phyloP scores from a whole-genome alignment of 108 stramenopile genomes.

The Mediolabrus comicus region DNA sequence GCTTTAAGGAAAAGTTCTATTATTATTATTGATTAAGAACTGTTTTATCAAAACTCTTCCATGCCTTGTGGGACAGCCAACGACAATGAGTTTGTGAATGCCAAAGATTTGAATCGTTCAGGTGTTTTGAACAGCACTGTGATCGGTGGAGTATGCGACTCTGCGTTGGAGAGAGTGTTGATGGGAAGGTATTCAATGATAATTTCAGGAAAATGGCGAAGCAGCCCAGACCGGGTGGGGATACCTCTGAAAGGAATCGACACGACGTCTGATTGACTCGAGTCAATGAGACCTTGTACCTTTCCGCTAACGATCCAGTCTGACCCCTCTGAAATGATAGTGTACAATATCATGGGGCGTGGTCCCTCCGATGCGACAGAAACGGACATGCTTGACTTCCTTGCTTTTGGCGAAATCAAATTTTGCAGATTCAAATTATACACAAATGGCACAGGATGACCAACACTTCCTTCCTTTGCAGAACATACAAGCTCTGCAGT shows the following conservation, averaged over 20 bases:
- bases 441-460: constrained; percentile 61
- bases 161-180: neutral
- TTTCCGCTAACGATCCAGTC: constrained; percentile 71
- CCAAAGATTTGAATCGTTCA: constrained; percentile 39
- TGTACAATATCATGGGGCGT: constrained; percentile 40
- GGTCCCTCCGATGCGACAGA: constrained; percentile 14
- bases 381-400: neutral
- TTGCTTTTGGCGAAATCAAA: constrained; percentile 36
- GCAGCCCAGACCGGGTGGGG: constrained; percentile 55
- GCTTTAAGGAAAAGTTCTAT: neutral
- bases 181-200: constrained; percentile 38
- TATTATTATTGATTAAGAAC: neutral
- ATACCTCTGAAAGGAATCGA: constrained; percentile 62
- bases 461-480: constrained; percentile 53
- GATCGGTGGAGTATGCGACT: constrained; percentile 24
- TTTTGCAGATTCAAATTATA: constrained; percentile 41
- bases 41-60: constrained; percentile 30
- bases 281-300: constrained; percentile 59
- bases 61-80: constrained; percentile 32
- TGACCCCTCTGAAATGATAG: constrained; percentile 48
- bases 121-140: constrained; percentile 38
- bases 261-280: constrained; percentile 18
- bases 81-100: constrained; percentile 39
- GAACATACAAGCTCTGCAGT: constrained; percentile 46
- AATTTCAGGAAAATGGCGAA: constrained; percentile 50